A percentile compares a stretch with the other conserved stretches of the same genome.
Evolutionary conservation across 23 red algal genomes (phyloP).

Genomic region (Chondrus crispus): DNA sequence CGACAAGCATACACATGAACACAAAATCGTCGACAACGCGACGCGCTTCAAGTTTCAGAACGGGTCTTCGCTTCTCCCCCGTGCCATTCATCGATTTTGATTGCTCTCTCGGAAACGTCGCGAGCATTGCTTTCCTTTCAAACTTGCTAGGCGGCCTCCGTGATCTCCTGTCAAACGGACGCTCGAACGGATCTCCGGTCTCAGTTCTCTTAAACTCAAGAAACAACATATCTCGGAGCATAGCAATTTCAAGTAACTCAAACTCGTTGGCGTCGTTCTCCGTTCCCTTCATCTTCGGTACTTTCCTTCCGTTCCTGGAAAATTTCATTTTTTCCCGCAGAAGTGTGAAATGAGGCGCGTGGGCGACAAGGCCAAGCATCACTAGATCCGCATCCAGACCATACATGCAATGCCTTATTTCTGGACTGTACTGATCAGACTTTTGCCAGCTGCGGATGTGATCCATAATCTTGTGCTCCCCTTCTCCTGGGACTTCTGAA

Average conservation of each 20-base stretch:
- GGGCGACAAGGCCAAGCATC: constrained; percentile 93
- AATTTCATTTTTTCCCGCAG: constrained; percentile 84
- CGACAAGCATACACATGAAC: constrained; percentile 98
- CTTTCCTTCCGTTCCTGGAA: constrained; percentile 12
- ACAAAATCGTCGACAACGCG: constrained; percentile 98
- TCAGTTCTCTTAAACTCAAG: constrained; percentile 71
- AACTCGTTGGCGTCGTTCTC: constrained; percentile 76
- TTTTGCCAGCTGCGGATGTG: constrained; percentile 82
- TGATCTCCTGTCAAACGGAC: neutral
- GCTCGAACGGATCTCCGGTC: constrained; percentile 10
- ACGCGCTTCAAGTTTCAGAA: constrained; percentile 63
- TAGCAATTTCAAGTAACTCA: constrained; percentile 81
- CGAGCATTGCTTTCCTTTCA: constrained; percentile 18
- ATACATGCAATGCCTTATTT: constrained; percentile 87
- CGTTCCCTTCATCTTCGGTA: constrained; percentile 62
- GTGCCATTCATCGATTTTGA: neutral
- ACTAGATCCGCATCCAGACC: constrained; percentile 99
- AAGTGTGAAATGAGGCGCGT: constrained; percentile 85
- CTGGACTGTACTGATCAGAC: constrained; percentile 22
- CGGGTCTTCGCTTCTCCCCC: neutral
- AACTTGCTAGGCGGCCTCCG: neutral
- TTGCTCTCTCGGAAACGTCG: neutral
- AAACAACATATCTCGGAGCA: constrained; percentile 91
- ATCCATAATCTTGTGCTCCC: constrained; percentile 98
- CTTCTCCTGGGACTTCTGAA: constrained; percentile 88